These are phyloP conservation scores for Eimeria necatrix DNA, from an alignment of 169 alveolate genomes.

Conservation along the genomic window DNA sequence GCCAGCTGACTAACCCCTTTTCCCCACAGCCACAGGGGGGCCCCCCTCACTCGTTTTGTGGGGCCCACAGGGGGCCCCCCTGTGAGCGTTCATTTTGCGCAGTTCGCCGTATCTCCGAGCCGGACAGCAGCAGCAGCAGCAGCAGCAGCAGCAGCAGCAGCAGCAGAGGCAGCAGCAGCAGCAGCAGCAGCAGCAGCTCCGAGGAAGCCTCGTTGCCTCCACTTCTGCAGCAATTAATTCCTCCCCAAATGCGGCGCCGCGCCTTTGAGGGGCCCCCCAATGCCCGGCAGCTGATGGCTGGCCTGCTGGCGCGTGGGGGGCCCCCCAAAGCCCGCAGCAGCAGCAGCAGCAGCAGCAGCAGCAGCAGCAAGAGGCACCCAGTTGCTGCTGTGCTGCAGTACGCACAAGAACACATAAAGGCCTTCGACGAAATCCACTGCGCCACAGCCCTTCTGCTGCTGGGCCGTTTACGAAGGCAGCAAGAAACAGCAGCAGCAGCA, in stretches of 20 bases:
- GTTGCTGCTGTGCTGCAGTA: slow-evolving; percentile 44
- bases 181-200: not conserved
- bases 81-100: too few species aligned
- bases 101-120: too few species aligned
- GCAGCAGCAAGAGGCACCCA: slow-evolving; percentile 24
- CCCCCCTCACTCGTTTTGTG: too few species aligned
- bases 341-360: slow-evolving; percentile 16
- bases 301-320: slow-evolving; percentile 48
- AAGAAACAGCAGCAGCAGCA: slow-evolving; percentile 12
- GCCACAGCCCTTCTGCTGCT: slow-evolving; percentile 23
- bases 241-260: not conserved
- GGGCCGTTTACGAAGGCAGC: slow-evolving; percentile 16
- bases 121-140: too few species aligned
- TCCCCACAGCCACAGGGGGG: too few species aligned
- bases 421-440: slow-evolving; percentile 15
- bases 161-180: too few species aligned
- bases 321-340: not conserved
- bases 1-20: too few species aligned
- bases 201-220: not conserved
- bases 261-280: slow-evolving; percentile 62
- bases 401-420: slow-evolving; percentile 13
- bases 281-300: slow-evolving; percentile 54
- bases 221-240: not conserved
- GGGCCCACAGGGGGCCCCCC: too few species aligned
- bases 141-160: too few species aligned